Conservation (phyloP, 345 rosid species). For the Adansonia digitata region DNA sequence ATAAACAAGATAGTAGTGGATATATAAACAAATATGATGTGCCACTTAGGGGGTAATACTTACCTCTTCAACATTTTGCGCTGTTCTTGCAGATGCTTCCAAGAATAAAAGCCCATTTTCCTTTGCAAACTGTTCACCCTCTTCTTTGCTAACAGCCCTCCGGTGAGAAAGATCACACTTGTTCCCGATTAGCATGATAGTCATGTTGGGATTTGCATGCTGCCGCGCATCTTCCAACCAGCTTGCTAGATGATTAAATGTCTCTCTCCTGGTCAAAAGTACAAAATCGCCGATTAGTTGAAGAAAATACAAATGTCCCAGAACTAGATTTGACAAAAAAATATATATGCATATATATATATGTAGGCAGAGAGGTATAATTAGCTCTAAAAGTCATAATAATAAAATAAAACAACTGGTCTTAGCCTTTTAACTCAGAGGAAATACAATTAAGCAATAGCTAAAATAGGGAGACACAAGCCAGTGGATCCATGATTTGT, state of each 20-base stretch:
- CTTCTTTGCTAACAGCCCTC: conserved; percentile 96
- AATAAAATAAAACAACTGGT: not conserved
- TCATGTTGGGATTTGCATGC: conserved; percentile 98
- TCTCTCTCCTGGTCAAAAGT: conserved; percentile 70
- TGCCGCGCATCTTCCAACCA: conserved; percentile 99
- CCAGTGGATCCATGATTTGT: not conserved
- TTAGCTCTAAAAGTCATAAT: not conserved
- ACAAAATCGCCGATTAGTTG: conserved; percentile 12
- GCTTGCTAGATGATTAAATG: conserved; percentile 93
- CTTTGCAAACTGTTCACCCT: conserved; percentile 96
- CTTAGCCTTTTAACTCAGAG: not conserved
- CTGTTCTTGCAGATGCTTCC: conserved; percentile 99
- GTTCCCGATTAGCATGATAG: conserved; percentile 88
- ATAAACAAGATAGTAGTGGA: not conserved
- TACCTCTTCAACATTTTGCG: conserved; percentile 97
- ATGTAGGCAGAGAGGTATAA: not conserved
- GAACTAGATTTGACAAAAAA: not conserved
- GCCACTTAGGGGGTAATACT: conserved; percentile 2
- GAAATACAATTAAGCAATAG: too few relatives aligned
- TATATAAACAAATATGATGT: not conserved
- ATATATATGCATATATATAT: not conserved
- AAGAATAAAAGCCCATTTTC: conserved; percentile 83
- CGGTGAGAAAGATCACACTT: conserved; percentile 86
- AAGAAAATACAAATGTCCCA: not conserved
- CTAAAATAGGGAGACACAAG: not conserved